Conservation (phyloP, 768 basidiomycete species). For the Suillus fuscotomentosus region DNA sequence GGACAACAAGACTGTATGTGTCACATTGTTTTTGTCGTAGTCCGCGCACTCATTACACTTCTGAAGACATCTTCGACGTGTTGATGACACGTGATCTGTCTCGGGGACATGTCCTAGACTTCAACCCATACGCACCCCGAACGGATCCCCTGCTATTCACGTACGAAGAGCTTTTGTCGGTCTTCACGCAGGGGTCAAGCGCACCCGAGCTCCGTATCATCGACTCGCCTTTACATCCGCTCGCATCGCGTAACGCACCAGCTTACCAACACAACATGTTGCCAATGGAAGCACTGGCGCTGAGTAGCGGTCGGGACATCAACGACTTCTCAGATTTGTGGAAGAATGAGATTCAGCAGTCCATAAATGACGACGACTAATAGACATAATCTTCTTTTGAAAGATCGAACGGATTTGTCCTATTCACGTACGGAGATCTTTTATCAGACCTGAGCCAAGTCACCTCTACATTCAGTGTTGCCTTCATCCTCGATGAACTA, state of each 20-base stretch:
- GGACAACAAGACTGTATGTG: constrained; percentile 63
- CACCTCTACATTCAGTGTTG: no score
- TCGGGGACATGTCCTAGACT: constrained; percentile 82
- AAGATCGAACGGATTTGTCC: constrained; percentile 15
- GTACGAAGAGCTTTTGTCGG: constrained; percentile 53
- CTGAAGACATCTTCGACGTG: constrained; percentile 79
- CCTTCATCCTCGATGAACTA: no score
- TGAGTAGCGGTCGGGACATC: constrained; percentile 73
- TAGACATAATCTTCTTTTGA: neutral
- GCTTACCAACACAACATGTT: constrained; percentile 85
- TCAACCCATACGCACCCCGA: constrained; percentile 82
- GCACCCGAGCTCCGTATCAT: constrained; percentile 59
- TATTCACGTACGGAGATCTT: no score
- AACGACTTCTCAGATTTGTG: constrained; percentile 70
- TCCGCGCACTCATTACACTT: neutral
- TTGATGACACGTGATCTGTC: constrained; percentile 80
- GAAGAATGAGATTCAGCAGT: constrained; percentile 50
- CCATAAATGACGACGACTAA: constrained; percentile 18
- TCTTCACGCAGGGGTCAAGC: constrained; percentile 25
- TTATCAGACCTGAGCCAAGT: no score
- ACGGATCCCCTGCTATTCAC: constrained; percentile 86
- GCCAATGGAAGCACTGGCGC: constrained; percentile 81
- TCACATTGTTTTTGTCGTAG: neutral
- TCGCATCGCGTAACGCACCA: constrained; percentile 65
- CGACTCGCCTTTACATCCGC: constrained; percentile 72